These are phyloP conservation scores for Exserohilum rostratum DNA, from an alignment of 2,329 filamentous ascomycete genomes.

Conservation along the genomic window DNA sequence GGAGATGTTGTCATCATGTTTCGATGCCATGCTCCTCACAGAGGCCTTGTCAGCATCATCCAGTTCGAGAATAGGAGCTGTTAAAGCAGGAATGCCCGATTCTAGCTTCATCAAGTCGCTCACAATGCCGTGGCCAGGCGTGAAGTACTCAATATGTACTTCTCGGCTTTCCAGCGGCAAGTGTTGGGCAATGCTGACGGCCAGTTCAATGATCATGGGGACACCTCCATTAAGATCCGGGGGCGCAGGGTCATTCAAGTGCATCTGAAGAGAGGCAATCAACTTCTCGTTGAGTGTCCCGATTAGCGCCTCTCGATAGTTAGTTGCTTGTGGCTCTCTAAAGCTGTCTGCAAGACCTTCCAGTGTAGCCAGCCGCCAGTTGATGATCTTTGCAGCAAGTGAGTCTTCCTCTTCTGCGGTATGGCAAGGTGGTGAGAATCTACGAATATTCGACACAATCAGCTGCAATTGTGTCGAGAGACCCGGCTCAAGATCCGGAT, in stretches of 20 bases:
- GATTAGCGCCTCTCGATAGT: slow-evolving; percentile 66
- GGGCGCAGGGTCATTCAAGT: slow-evolving; percentile 77
- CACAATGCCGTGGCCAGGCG: slow-evolving; percentile 74
- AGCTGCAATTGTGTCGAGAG: slow-evolving; percentile 81
- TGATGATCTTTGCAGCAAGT: slow-evolving; percentile 82
- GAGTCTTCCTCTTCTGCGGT: slow-evolving; percentile 90
- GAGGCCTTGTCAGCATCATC: slow-evolving; percentile 52
- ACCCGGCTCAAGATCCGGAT: slow-evolving; percentile 79
- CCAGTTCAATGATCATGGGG: slow-evolving; percentile 90
- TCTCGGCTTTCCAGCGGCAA: slow-evolving; percentile 90
- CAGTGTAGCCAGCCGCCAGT: slow-evolving; percentile 91
- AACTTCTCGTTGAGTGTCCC: slow-evolving; percentile 68
- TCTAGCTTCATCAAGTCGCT: slow-evolving; percentile 86
- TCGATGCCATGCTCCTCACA: slow-evolving; percentile 41
- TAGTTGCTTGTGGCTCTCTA: slow-evolving; percentile 66
- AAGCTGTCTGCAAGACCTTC: slow-evolving; percentile 83
- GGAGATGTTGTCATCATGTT: slow-evolving; percentile 36
- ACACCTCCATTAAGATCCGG: slow-evolving; percentile 85
- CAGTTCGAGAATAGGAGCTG: slow-evolving; percentile 49
- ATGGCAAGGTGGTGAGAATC: slow-evolving; percentile 72
- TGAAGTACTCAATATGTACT: slow-evolving; percentile 83
- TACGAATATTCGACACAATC: slow-evolving; percentile 86
- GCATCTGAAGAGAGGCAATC: slow-evolving; percentile 72
- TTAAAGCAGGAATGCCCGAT: slow-evolving; percentile 56
- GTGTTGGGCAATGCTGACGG: slow-evolving; percentile 83